These are phyloP conservation scores for Paraglomus brasilianum DNA, from an alignment of 192 early-diverging fungal species.

Conservation along the genomic window DNA sequence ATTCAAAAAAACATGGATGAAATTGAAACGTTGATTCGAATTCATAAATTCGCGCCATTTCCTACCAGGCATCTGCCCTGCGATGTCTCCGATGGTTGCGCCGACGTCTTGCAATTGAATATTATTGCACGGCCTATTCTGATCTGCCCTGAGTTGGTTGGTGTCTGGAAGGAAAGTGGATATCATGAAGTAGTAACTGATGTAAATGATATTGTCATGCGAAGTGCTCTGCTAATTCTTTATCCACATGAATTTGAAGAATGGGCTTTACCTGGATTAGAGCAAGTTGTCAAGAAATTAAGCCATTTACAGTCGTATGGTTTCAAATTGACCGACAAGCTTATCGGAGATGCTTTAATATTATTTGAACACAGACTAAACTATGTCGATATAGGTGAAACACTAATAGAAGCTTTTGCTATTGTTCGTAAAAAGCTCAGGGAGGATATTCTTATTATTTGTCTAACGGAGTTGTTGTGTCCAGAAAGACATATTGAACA, in stretches of 20 bases:
- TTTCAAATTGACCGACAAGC: constrained; percentile 4
- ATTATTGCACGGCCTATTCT: constrained; percentile 14
- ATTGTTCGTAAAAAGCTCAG: not conserved
- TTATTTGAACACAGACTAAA: constrained; percentile 2
- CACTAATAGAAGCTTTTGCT: not conserved
- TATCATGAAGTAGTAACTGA: constrained; percentile 15
- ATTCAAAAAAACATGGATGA: not conserved
- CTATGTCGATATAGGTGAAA: not conserved
- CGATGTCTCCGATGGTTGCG: not conserved
- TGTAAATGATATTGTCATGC: constrained; percentile 22
- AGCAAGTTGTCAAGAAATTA: not conserved
- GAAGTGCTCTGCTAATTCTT: not conserved
- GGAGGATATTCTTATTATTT: not conserved
- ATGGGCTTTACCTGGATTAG: not conserved
- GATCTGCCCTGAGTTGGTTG: not conserved
- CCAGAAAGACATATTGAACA: not conserved
- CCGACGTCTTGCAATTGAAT: not conserved
- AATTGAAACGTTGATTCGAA: not conserved
- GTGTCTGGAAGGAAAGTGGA: not conserved
- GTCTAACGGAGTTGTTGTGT: not conserved
- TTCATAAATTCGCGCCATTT: not conserved
- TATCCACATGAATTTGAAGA: not conserved
- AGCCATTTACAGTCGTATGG: not conserved
- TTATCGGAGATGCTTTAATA: constrained; percentile 6
- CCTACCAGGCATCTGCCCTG: not conserved